A percentile compares a stretch with the other conserved stretches of the same genome.
phyloP scores from a whole-genome alignment of 768 basidiomycete genomes.

The Kwoniella bestiolae region DNA sequence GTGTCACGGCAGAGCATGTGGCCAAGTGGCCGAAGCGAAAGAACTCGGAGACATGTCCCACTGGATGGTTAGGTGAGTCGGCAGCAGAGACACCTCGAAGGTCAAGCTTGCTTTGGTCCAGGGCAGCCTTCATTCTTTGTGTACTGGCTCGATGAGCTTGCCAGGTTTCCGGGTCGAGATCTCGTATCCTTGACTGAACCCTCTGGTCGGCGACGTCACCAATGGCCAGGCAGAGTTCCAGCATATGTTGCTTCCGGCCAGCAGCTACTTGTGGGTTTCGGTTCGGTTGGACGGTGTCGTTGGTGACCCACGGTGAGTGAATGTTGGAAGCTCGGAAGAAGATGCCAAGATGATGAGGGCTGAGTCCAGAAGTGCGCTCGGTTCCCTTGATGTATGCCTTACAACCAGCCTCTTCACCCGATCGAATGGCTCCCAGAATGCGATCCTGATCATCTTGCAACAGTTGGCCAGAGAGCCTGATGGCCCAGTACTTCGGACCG shows the following conservation, averaged over 20 bases:
- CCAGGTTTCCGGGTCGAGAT: background rate
- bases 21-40: slow-evolving; percentile 9
- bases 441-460: background rate
- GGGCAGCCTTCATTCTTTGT: background rate
- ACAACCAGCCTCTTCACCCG: background rate
- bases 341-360: background rate
- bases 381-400: background rate
- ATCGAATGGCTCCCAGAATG: background rate
- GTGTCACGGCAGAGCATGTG: slow-evolving; percentile 4
- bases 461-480: background rate
- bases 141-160: background rate
- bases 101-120: background rate
- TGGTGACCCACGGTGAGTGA: background rate
- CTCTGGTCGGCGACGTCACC: background rate
- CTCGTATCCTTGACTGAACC: background rate
- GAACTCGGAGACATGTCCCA: slow-evolving; percentile 1
- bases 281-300: background rate
- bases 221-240: slow-evolving; percentile 6
- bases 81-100: background rate
- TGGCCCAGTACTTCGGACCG: slow-evolving; percentile 4
- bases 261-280: background rate
- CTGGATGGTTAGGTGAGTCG: no score
- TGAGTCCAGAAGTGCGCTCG: background rate
- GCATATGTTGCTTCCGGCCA: background rate
- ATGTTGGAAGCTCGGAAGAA: background rate